Evolutionary conservation across 1,284 basidiomycete genomes (phyloP).

Genomic region (Cutaneotrichosporon mucoides): DNA sequence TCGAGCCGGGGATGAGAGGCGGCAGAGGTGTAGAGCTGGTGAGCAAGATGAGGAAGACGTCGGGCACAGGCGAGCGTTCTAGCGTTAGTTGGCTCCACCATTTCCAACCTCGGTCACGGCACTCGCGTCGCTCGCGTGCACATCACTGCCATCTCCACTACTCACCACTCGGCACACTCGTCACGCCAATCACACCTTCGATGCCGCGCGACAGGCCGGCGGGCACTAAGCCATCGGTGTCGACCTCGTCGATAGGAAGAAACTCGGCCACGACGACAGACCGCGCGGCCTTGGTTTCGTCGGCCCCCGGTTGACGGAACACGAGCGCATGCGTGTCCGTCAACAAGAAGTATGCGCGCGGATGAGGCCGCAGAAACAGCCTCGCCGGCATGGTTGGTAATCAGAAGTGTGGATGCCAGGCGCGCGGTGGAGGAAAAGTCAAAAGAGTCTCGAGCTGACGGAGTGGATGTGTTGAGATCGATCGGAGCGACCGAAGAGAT

Average conservation of each 20-base stretch:
- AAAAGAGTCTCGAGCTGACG: too few species aligned
- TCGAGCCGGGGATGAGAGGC: slow-evolving; percentile 36
- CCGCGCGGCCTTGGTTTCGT: slow-evolving; percentile 32
- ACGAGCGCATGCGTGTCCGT: slow-evolving; percentile 44
- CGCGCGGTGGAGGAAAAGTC: too few species aligned
- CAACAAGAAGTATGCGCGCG: slow-evolving; percentile 46
- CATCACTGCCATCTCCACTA: too few species aligned
- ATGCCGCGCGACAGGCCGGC: slow-evolving; percentile 63
- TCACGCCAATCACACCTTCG: slow-evolving; percentile 71
- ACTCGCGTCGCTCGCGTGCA: too few species aligned
- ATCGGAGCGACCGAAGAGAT: too few species aligned
- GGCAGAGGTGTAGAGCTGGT: slow-evolving; percentile 33
- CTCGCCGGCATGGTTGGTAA: slow-evolving; percentile 33
- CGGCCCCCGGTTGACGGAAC: slow-evolving; percentile 43
- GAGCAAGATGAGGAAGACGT: slow-evolving; percentile 47
- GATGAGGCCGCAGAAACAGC: slow-evolving; percentile 44
- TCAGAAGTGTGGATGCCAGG: too few species aligned
- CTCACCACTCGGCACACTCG: slow-evolving; percentile 50
- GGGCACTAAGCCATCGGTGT: slow-evolving; percentile 58
- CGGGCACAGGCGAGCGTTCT: slow-evolving; percentile 43
- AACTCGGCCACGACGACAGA: slow-evolving; percentile 68
- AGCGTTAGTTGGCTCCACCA: slow-evolving; percentile 41
- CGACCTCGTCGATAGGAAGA: slow-evolving; percentile 65
- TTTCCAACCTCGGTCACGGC: too few species aligned
- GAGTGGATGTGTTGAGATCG: too few species aligned